These are phyloP conservation scores for Phytophthora megakarya DNA, from an alignment of 352 stramenopile species.

Conservation along the genomic window DNA sequence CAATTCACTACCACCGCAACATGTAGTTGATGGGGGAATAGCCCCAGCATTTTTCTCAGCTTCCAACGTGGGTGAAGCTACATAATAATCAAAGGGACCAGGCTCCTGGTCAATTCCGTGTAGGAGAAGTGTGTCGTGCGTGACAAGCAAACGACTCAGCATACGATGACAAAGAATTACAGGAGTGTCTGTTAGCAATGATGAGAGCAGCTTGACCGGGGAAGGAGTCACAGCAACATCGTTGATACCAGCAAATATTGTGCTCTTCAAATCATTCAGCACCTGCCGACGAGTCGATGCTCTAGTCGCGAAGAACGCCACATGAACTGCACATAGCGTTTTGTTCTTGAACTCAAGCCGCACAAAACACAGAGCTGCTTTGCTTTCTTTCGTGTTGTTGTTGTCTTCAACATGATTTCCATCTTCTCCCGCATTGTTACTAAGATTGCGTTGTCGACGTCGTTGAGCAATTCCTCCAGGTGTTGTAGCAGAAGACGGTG, in stretches of 20 bases:
- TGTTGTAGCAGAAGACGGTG: conserved; percentile 22
- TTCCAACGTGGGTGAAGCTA: conserved; percentile 35
- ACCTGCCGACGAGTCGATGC: conserved; percentile 64
- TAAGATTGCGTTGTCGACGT: conserved; percentile 45
- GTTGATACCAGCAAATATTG: conserved; percentile 61
- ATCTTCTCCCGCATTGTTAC: conserved; percentile 31
- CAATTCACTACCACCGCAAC: conserved; percentile 81
- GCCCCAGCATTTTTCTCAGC: conserved; percentile 40
- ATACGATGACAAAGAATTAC: conserved; percentile 76
- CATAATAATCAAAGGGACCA: conserved; percentile 40
- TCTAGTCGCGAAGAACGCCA: conserved; percentile 87
- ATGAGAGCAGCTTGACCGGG: conserved; percentile 34
- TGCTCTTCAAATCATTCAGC: conserved; percentile 74
- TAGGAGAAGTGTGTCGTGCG: conserved; percentile 69
- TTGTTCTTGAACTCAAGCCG: conserved; percentile 83
- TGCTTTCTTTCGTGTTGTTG: conserved; percentile 41
- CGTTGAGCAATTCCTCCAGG: conserved; percentile 40
- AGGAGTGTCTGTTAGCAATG: conserved; percentile 21
- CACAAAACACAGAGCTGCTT: conserved; percentile 80
- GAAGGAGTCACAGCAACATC: conserved; percentile 40
- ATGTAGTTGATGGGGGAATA: conserved; percentile 50
- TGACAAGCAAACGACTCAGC: conserved; percentile 77
- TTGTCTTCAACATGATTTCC: conserved; percentile 19
- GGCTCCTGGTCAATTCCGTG: conserved; percentile 46
- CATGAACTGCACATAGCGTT: conserved; percentile 76